A percentile compares a stretch with the other conserved stretches of the same genome.
Conservation (phyloP, 345 rosid species). For the Draba incana region DNA sequence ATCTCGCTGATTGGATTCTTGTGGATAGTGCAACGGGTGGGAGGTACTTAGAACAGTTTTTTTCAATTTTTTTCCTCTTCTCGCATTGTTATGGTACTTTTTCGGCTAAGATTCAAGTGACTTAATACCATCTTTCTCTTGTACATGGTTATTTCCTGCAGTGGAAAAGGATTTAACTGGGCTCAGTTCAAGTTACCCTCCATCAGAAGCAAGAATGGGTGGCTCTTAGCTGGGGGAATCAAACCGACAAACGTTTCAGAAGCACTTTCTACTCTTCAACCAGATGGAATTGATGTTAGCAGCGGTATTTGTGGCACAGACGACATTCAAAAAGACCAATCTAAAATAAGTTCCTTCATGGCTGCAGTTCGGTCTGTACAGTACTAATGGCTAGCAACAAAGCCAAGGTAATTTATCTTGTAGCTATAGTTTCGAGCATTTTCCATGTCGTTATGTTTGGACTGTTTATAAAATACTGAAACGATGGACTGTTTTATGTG, state of each 20-base stretch:
- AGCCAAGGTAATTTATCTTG: background rate
- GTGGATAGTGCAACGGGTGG: conserved; percentile 90
- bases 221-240: conserved; percentile 94
- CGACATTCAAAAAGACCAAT: conserved; percentile 66
- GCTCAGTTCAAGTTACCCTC: conserved; percentile 65
- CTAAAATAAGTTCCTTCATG: conserved; percentile 63
- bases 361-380: conserved; percentile 52
- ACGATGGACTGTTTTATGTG: too few relatives aligned
- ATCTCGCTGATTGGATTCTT: conserved; percentile 80
- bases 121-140: conserved; percentile 13
- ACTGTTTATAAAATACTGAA: background rate
- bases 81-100: background rate
- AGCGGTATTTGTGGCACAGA: conserved; percentile 78
- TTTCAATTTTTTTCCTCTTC: conserved; percentile 12
- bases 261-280: conserved; percentile 66
- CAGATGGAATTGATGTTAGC: conserved; percentile 83
- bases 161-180: conserved; percentile 88
- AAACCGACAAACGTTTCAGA: conserved; percentile 61
- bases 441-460: conserved; percentile 16
- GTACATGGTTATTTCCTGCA: conserved; percentile 36
- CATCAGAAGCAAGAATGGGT: conserved; percentile 70
- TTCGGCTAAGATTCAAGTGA: background rate
- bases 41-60: conserved; percentile 47
- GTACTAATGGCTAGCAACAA: conserved; percentile 41
- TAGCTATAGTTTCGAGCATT: conserved; percentile 16